Evolutionary conservation across 495 filamentous ascomycete species (phyloP).

Genomic region (Neurospora sp.): DNA sequence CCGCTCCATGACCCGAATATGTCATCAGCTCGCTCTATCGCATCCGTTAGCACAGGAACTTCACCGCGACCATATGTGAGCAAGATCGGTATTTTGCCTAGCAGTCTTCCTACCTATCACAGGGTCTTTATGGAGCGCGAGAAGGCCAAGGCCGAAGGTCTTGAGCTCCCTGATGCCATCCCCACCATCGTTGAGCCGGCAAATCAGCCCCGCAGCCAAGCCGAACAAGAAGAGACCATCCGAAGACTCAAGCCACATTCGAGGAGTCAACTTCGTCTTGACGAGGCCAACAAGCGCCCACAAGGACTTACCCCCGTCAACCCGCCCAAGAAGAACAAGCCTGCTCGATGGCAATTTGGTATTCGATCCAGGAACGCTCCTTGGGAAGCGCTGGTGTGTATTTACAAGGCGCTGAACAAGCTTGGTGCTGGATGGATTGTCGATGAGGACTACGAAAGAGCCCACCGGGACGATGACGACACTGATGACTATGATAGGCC

Average conservation of each 20-base stretch:
- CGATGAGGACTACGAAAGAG: slow-evolving; percentile 43
- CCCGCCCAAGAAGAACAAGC: slow-evolving; percentile 52
- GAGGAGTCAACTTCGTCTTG: slow-evolving; percentile 47
- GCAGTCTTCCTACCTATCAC: slow-evolving; percentile 81
- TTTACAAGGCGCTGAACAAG: slow-evolving; percentile 80
- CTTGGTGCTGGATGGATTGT: slow-evolving; percentile 80
- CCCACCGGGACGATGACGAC: slow-evolving; percentile 10
- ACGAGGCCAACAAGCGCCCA: slow-evolving; percentile 54
- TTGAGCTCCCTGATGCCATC: slow-evolving; percentile 27
- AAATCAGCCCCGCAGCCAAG: slow-evolving; percentile 46
- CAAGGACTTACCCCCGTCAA: slow-evolving; percentile 52
- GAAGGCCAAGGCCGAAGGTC: slow-evolving; percentile 33
- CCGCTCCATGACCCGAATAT: slow-evolving; percentile 25
- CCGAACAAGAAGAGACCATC: slow-evolving; percentile 66
- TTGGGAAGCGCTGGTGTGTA: slow-evolving; percentile 83
- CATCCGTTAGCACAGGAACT: slow-evolving; percentile 33
- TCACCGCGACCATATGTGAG: slow-evolving; percentile 52
- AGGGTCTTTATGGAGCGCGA: slow-evolving; percentile 75
- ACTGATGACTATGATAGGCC: background rate
- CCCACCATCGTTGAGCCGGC: slow-evolving; percentile 38
- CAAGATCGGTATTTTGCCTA: slow-evolving; percentile 83
- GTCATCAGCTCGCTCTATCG: slow-evolving; percentile 34
- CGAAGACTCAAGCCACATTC: slow-evolving; percentile 73
- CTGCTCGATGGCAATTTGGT: slow-evolving; percentile 93
- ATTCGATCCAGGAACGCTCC: slow-evolving; percentile 90